Percentiles rank a stretch among this genome's conserved stretches.
These are phyloP conservation scores for Ampelomyces quisqualis DNA, from an alignment of 2,329 filamentous ascomycete genomes.

Conservation along the genomic window DNA sequence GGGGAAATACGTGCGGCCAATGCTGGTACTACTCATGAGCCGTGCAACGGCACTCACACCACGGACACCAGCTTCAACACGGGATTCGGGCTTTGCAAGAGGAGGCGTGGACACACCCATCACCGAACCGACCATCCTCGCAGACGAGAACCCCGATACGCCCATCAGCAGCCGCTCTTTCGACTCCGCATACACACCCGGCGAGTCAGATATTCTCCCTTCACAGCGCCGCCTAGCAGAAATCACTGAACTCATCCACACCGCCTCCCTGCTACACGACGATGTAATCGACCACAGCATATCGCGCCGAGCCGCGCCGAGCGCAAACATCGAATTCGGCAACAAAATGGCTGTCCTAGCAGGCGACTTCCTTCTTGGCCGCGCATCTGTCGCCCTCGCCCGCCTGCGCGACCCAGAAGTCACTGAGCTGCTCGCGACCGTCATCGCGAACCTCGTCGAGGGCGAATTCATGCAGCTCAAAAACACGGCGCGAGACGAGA, in stretches of 20 bases:
- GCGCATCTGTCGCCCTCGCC: constrained; percentile 90
- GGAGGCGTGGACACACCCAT: constrained; percentile 60
- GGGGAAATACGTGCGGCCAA: constrained; percentile 92
- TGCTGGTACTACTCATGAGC: constrained; percentile 95
- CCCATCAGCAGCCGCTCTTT: constrained; percentile 55
- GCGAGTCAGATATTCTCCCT: constrained; percentile 75
- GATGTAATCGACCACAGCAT: constrained; percentile 95
- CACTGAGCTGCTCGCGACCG: constrained; percentile 88
- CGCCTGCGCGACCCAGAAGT: constrained; percentile 90
- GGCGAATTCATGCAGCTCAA: constrained; percentile 99
- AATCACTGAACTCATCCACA: constrained; percentile 97
- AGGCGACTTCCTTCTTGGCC: constrained; percentile 91
- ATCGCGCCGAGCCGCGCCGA: constrained; percentile 78
- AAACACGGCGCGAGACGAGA: constrained; percentile 88
- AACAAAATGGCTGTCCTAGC: constrained; percentile 99
- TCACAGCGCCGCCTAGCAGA: constrained; percentile 89
- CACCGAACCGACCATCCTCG: constrained; percentile 62
- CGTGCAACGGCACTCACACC: constrained; percentile 82
- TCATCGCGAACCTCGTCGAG: constrained; percentile 96
- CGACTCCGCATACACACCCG: constrained; percentile 48
- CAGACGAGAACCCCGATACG: constrained; percentile 70
- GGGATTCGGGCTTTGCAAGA: constrained; percentile 11
- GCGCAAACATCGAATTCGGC: constrained; percentile 91
- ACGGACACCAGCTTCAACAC: constrained; percentile 45
- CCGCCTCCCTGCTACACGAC: constrained; percentile 92